Conservation (phyloP, 2,329 filamentous ascomycete species). For the Sclerotiophoma versabilis region DNA sequence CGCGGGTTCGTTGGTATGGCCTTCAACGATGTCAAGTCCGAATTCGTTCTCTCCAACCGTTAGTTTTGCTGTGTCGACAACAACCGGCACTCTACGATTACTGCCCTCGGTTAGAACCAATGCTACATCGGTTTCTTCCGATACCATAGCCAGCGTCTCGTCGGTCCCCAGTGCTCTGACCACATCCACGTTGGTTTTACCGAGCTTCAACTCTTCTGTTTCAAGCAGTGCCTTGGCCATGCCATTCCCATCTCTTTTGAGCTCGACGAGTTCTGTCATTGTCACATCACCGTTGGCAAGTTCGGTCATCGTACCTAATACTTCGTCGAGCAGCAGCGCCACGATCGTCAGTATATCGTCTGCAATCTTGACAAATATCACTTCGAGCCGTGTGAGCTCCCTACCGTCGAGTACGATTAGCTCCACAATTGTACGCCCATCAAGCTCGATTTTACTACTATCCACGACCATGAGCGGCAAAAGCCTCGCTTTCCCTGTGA, state of each 20-base stretch:
- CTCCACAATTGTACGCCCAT: background rate
- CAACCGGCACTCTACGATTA: background rate
- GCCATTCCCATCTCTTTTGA: too few species aligned
- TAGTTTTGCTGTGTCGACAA: background rate
- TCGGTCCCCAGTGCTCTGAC: background rate
- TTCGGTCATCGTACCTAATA: background rate
- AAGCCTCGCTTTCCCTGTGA: background rate
- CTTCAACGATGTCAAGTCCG: too few species aligned
- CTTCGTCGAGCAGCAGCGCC: background rate
- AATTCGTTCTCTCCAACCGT: too few species aligned
- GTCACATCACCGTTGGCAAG: background rate
- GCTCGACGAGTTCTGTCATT: background rate
- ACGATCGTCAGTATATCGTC: background rate
- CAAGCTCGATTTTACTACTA: background rate
- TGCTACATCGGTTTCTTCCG: background rate
- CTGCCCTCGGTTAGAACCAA: background rate
- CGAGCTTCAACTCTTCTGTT: too few species aligned
- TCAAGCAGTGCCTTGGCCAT: too few species aligned
- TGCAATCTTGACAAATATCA: background rate
- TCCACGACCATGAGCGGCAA: background rate
- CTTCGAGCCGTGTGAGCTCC: background rate
- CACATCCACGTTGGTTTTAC: background rate
- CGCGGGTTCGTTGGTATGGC: too few species aligned
- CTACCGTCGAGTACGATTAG: background rate
- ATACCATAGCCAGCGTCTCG: background rate